Evolutionary conservation across 2,329 filamentous ascomycete species (phyloP).

Genomic region (Paraphoma chrysanthemicola): DNA sequence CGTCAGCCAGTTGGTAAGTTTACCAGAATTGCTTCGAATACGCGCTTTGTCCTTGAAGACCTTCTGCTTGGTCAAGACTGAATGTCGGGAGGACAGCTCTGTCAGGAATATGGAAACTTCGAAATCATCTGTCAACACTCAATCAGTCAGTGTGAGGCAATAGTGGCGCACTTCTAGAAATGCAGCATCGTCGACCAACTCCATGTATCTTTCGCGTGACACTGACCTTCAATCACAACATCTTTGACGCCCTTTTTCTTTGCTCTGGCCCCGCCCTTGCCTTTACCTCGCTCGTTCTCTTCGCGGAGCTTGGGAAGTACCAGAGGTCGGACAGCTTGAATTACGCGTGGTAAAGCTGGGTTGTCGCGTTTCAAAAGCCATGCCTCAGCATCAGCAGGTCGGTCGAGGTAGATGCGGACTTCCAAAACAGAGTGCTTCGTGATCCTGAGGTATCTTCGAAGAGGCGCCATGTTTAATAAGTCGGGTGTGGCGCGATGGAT

Average conservation of each 20-base stretch:
- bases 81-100: conserved; percentile 83
- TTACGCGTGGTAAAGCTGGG: conserved; percentile 80
- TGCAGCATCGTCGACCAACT: too few species aligned
- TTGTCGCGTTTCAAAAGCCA: conserved; percentile 84
- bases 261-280: conserved; percentile 60
- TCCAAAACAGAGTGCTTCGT: conserved; percentile 95
- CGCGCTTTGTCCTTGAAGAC: conserved; percentile 60
- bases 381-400: conserved; percentile 79
- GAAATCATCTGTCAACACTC: conserved; percentile 76
- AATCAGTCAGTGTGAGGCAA: conserved; percentile 20
- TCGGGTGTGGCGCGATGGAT: conserved; percentile 1
- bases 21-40: conserved; percentile 55
- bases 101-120: conserved; percentile 94
- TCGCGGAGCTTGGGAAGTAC: conserved; percentile 92
- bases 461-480: conserved; percentile 72
- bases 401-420: conserved; percentile 93
- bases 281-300: conserved; percentile 73
- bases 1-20: conserved; percentile 56
- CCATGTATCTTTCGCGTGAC: background rate
- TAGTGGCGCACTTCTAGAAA: background rate
- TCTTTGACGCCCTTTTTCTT: conserved; percentile 90
- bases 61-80: conserved; percentile 85
- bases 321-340: conserved; percentile 82
- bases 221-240: conserved; percentile 77
- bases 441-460: conserved; percentile 88